These are phyloP conservation scores for Globisporangium nagaii DNA, from an alignment of 352 stramenopile genomes.

Conservation along the genomic window DNA sequence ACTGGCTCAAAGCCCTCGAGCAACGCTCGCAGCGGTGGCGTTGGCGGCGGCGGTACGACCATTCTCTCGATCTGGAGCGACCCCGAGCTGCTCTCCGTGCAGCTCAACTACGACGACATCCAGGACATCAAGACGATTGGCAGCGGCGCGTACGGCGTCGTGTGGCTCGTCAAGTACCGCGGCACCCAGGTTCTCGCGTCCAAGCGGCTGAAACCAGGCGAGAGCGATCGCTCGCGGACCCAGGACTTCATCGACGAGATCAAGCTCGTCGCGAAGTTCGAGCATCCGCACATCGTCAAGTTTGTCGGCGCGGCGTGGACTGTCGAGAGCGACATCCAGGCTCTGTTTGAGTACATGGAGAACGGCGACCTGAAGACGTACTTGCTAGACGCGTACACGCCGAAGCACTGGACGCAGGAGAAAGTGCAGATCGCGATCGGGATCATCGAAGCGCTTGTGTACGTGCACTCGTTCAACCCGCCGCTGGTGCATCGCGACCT, in stretches of 20 bases:
- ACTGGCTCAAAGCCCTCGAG: not conserved
- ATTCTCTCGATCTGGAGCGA: conserved; percentile 39
- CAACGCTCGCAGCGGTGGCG: not conserved
- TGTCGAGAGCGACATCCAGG: conserved; percentile 40
- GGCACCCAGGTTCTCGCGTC: conserved; percentile 25
- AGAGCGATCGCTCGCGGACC: conserved; percentile 26
- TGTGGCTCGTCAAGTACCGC: conserved; percentile 40
- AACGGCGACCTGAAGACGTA: conserved; percentile 42
- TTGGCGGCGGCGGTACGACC: not conserved
- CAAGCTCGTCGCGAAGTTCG: conserved; percentile 39
- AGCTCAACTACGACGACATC: conserved; percentile 40
- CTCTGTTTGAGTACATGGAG: conserved; percentile 60
- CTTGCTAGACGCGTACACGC: conserved; percentile 14
- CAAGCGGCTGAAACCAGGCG: conserved; percentile 37
- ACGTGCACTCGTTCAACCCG: conserved; percentile 59
- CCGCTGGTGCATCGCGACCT: conserved; percentile 55
- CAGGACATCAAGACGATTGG: conserved; percentile 33
- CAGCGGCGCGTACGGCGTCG: conserved; percentile 25
- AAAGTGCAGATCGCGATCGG: conserved; percentile 52
- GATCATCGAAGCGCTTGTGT: conserved; percentile 53
- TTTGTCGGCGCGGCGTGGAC: conserved; percentile 53
- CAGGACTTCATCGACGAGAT: conserved; percentile 55
- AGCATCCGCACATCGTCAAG: conserved; percentile 40
- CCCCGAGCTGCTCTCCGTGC: conserved; percentile 30
- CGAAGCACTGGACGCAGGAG: conserved; percentile 26